Evolutionary conservation across 2,329 filamentous ascomycete species (phyloP).

Genomic region (Tolypocladium paradoxum): DNA sequence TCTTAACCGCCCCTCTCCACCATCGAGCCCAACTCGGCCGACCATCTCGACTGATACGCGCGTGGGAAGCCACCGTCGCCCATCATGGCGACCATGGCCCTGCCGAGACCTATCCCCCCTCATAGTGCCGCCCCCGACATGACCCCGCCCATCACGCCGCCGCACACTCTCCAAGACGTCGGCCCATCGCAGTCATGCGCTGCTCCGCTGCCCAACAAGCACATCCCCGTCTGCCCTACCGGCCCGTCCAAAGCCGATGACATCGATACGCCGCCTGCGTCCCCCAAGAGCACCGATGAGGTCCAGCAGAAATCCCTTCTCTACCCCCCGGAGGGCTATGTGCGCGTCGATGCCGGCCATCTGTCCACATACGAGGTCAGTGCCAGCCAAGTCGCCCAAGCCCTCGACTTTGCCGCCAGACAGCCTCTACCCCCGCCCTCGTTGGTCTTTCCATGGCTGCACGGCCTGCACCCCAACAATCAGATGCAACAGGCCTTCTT

Average conservation of each 20-base stretch:
- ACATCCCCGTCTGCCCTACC: constrained; percentile 79
- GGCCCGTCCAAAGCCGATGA: constrained; percentile 50
- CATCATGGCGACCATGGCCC: constrained; percentile 44
- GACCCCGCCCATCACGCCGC: constrained; percentile 24
- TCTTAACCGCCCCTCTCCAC: not conserved
- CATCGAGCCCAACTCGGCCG: not conserved
- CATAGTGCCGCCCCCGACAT: constrained; percentile 33
- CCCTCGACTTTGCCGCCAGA: constrained; percentile 63
- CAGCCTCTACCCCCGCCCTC: constrained; percentile 77
- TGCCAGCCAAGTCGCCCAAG: constrained; percentile 55
- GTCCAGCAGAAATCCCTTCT: constrained; percentile 57
- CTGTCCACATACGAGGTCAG: constrained; percentile 63
- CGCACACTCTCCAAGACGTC: constrained; percentile 26
- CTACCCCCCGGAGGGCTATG: constrained; percentile 59
- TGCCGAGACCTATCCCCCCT: constrained; percentile 35
- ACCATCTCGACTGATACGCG: not conserved
- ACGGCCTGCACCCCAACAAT: constrained; percentile 84
- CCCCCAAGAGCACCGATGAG: constrained; percentile 46
- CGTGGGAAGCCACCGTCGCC: not conserved
- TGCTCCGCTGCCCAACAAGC: constrained; percentile 68
- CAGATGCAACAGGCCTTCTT: constrained; percentile 87
- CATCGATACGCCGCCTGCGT: constrained; percentile 53
- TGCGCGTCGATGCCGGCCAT: constrained; percentile 36
- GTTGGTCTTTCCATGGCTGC: constrained; percentile 92
- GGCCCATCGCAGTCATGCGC: constrained; percentile 12